Evolutionary conservation across 805 yeast species (phyloP), one percentile per base, ranked within the genome.

Genomic region (Suhomyces sp.): DNA sequence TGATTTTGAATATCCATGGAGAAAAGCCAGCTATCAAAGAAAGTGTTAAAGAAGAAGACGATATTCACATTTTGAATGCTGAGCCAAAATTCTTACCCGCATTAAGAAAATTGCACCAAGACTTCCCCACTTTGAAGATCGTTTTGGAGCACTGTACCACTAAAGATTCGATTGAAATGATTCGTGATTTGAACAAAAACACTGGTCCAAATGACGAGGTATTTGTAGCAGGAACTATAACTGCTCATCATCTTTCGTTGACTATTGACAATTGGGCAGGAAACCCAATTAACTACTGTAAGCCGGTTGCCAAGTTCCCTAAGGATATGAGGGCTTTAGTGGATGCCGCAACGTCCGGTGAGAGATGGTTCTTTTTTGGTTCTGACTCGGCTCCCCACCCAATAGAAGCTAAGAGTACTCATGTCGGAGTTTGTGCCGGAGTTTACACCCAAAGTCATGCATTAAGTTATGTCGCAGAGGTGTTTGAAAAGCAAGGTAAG

Each of bases 381-480:
- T 89, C 97, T 1, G 99, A 94, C 69, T 90, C 97, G 22, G 99
- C 99, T 29, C 99, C 99, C 24, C 99, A 94, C 68, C 96, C 97
- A 6, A 64, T 89, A 24, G 81, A 82, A 57, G 85, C 85, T 54
- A 96, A 96, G 70, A 78, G 89, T 24, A 86, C 80, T 55, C 90
- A 84, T 59, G 74, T 77, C 36, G 93, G 92, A 22, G 97, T 93
- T 15, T 90, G 97, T 63, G 99, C 99, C n/a, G 99, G 99, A 64
- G 97, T 94, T 7, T 94, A 82, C 71, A 89, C 98, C 1, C 99
- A 94, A 69, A 81, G 89, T 22, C 82, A 82, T 60, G 96, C 88
- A 1, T 70, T 94, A 17, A 77, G 91, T 7, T 94, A 93, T 59
- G 73, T 94, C 26, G 97, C 98, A 2, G 87, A 92, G 68, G 82